Evolutionary conservation across 78 protist genomes (phyloP).

Genomic region (Cavenderia fasciculata): DNA sequence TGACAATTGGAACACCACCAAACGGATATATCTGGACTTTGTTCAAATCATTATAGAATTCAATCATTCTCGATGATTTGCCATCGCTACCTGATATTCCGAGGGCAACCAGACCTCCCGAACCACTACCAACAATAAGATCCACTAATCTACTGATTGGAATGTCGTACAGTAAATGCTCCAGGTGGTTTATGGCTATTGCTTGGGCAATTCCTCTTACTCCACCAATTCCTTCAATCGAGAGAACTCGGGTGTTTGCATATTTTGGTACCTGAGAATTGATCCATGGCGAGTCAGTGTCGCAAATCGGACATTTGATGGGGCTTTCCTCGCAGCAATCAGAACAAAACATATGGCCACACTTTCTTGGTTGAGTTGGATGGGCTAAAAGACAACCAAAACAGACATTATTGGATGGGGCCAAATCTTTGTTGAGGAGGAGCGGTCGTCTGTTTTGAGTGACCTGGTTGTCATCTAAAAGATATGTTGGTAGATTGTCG

Average conservation of each 20-base stretch:
- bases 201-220: not conserved
- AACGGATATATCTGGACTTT: not conserved
- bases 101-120: not conserved
- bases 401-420: not conserved
- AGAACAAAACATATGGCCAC: constrained; percentile 7
- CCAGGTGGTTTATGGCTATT: not conserved
- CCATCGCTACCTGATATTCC: not conserved
- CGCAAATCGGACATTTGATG: not conserved
- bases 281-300: not conserved
- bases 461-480: not conserved
- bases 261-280: not conserved
- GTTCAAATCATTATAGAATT: not conserved
- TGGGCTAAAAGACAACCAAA: not conserved
- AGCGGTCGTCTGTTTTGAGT: not conserved
- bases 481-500: not conserved
- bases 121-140: not conserved
- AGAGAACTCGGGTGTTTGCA: not conserved
- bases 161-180: not conserved
- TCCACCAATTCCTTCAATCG: constrained; percentile 5
- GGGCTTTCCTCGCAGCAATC: not conserved
- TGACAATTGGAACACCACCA: not conserved
- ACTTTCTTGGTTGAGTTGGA: constrained; percentile 1
- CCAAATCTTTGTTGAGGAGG: not conserved
- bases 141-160: not conserved
- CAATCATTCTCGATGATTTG: not conserved